phyloP scores from a whole-genome alignment of 2,329 filamentous ascomycete genomes.

The Diaporthe batatas region DNA sequence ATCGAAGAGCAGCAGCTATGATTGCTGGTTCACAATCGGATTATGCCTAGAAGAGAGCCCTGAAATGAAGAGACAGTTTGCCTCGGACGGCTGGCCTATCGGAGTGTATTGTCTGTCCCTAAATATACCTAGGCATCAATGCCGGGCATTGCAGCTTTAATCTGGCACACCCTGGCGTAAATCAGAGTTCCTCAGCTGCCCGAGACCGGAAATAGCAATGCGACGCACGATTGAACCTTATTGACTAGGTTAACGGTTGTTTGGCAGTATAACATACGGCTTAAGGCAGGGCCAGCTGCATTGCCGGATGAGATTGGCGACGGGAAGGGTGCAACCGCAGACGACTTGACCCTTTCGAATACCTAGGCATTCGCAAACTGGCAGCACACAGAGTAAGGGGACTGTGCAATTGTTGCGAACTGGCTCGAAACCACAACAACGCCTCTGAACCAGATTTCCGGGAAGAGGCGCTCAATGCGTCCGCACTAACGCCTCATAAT shows the following conservation, averaged over 20 bases:
- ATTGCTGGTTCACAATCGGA: neutral
- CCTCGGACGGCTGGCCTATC: neutral
- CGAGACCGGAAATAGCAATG: neutral
- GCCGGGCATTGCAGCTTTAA: neutral
- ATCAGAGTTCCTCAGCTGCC: neutral
- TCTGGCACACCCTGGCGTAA: neutral
- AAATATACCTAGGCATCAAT: neutral
- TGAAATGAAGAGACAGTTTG: neutral
- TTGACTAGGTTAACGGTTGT: neutral
- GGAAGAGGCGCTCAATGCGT: slow-evolving; percentile 12
- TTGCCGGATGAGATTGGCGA: neutral
- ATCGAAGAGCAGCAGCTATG: neutral
- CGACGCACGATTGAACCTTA: neutral
- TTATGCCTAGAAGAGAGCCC: neutral
- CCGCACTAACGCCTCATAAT: slow-evolving; percentile 12
- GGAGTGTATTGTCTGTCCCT: neutral
- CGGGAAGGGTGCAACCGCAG: neutral
- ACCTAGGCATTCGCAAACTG: neutral
- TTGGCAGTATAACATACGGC: neutral
- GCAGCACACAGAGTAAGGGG: neutral
- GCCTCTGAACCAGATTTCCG: slow-evolving; percentile 13
- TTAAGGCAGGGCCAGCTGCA: neutral
- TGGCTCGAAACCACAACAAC: neutral
- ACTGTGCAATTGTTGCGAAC: neutral
- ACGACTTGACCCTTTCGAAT: too few species aligned